A percentile compares a stretch with the other conserved stretches of the same genome.
Evolutionary conservation across 2,329 filamentous ascomycete species (phyloP).

Genomic region (Penicillium hesseltinei): DNA sequence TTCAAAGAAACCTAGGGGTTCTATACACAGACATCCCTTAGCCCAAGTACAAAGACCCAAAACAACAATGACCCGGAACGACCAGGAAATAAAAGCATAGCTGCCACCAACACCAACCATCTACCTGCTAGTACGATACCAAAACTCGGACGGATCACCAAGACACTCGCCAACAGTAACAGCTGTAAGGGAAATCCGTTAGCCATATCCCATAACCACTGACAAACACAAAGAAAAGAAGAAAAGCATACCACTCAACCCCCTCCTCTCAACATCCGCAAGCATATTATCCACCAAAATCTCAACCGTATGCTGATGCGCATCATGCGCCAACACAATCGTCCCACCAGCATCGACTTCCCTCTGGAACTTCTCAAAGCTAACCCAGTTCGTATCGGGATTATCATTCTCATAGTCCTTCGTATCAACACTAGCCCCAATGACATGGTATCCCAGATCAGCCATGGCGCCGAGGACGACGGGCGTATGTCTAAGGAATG

Average conservation of each 20-base stretch:
- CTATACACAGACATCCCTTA: background rate
- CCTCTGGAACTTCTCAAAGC: conserved; percentile 32
- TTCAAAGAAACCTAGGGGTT: background rate
- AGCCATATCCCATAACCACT: background rate
- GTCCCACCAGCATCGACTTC: conserved; percentile 34
- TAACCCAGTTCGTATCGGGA: conserved; percentile 28
- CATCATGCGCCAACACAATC: conserved; percentile 40
- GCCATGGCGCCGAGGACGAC: conserved; percentile 37
- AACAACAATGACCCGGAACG: background rate
- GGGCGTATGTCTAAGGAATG: conserved; percentile 41
- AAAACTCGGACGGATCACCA: conserved; percentile 51
- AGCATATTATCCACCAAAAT: conserved; percentile 36
- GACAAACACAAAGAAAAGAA: background rate
- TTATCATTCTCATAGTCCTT: conserved; percentile 43
- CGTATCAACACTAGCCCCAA: conserved; percentile 45
- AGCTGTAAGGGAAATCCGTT: conserved; percentile 27
- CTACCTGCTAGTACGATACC: conserved; percentile 45
- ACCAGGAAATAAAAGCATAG: background rate
- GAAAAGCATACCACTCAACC: conserved; percentile 35
- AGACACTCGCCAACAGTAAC: conserved; percentile 60
- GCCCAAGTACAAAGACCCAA: background rate
- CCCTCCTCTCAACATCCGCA: conserved; percentile 39
- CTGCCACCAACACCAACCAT: background rate
- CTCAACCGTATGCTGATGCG: conserved; percentile 37
- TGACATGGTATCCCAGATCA: conserved; percentile 47